Evolutionary conservation across 176 grass and related monocot species (phyloP).

Genomic region (Hordeum vulgare): MorexV3_pseudomolecules_assembly NC_058520.1:21146786-21147285

Average conservation of each 20-base stretch:
- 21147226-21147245: neutral
- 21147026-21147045: neutral
- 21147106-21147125: neutral
- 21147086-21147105: neutral
- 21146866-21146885: constrained; percentile 54
- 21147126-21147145: neutral
- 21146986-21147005: constrained; percentile 3
- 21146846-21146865: constrained; percentile 51
- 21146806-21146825: constrained; percentile 54
- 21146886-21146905: constrained; percentile 76
- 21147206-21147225: neutral
- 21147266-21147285: too few species aligned
- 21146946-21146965: constrained; percentile 34
- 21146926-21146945: constrained; percentile 48
- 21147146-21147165: neutral
- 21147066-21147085: neutral
- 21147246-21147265: neutral
- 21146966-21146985: neutral
- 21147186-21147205: neutral
- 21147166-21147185: neutral
- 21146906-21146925: constrained; percentile 69
- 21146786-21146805: constrained; percentile 37
- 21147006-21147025: constrained; percentile 4
- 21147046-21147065: neutral
- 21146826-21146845: constrained; percentile 59